A percentile compares a stretch with the other conserved stretches of the same genome.
These are phyloP conservation scores for Trichomonas tenax DNA, from an alignment of 208 protist species.

Conservation along the genomic window DNA sequence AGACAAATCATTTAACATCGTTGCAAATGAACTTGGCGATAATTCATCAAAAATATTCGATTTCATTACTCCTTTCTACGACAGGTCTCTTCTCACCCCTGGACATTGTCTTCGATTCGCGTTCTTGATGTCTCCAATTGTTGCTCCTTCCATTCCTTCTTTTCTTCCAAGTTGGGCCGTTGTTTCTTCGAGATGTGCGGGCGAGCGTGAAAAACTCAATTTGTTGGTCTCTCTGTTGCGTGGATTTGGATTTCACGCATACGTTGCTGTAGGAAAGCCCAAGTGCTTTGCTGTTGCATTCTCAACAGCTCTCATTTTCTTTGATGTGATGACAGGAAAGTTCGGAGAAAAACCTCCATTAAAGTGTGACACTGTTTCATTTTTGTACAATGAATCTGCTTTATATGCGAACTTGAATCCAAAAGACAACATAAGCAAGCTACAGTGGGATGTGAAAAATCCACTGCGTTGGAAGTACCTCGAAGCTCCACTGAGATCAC, in stretches of 20 bases:
- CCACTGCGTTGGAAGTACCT: background rate
- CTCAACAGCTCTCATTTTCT: background rate
- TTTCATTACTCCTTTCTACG: background rate
- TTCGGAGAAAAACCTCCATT: background rate
- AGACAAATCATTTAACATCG: background rate
- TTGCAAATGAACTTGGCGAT: background rate
- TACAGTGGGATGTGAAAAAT: background rate
- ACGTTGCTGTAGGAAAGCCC: background rate
- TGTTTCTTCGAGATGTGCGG: background rate
- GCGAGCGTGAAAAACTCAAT: background rate
- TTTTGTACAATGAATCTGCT: background rate
- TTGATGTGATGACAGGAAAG: background rate
- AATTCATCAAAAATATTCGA: background rate
- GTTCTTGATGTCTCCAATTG: background rate
- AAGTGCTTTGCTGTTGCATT: slow-evolving; percentile 2
- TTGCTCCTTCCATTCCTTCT: background rate
- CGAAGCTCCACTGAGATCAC: background rate
- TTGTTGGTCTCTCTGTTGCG: background rate
- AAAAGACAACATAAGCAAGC: background rate
- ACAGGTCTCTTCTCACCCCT: background rate
- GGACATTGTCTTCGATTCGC: background rate
- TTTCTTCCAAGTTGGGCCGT: background rate
- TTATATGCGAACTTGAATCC: background rate
- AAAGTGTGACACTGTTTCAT: background rate
- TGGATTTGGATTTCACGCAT: background rate